These are phyloP conservation scores for Pseudonitzschia delicatissima DNA, from an alignment of 108 stramenopile genomes.

Conservation along the genomic window DNA sequence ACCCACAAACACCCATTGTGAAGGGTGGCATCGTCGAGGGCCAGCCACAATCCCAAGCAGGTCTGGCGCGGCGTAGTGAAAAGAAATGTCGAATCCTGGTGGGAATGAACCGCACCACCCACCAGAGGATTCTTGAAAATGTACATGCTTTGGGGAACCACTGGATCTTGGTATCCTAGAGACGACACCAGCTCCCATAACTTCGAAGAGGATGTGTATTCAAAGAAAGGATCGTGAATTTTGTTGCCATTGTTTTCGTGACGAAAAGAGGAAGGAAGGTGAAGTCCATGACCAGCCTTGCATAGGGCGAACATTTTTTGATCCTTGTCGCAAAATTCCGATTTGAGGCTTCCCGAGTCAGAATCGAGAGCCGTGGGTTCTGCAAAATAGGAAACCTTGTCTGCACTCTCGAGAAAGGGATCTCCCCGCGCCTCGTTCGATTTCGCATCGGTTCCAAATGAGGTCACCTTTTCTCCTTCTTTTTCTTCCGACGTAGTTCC, in stretches of 20 bases:
- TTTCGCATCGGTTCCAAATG: constrained; percentile 81
- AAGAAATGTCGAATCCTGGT: constrained; percentile 94
- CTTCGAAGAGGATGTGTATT: constrained; percentile 58
- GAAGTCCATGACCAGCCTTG: constrained; percentile 92
- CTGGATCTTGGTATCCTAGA: constrained; percentile 82
- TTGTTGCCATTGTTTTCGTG: constrained; percentile 7
- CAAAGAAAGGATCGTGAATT: constrained; percentile 38
- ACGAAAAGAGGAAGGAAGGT: constrained; percentile 44
- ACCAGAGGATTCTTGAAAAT: constrained; percentile 88
- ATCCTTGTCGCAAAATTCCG: constrained; percentile 12
- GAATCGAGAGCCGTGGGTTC: constrained; percentile 68
- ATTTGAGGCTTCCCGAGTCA: neutral
- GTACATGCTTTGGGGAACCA: constrained; percentile 93
- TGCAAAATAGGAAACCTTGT: constrained; percentile 79
- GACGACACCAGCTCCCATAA: constrained; percentile 52
- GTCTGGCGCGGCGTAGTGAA: constrained; percentile 86
- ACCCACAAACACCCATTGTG: constrained; percentile 95
- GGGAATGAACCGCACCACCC: constrained; percentile 86
- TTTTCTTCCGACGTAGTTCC: constrained; percentile 14
- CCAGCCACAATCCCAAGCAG: constrained; percentile 91
- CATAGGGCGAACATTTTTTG: constrained; percentile 78
- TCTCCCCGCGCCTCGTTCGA: constrained; percentile 77
- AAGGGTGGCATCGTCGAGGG: constrained; percentile 88
- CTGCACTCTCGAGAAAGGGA: constrained; percentile 85
- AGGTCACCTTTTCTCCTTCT: constrained; percentile 6